Conservation (phyloP, 2,329 filamentous ascomycete species). For the Colletotrichum sp. region DNA sequence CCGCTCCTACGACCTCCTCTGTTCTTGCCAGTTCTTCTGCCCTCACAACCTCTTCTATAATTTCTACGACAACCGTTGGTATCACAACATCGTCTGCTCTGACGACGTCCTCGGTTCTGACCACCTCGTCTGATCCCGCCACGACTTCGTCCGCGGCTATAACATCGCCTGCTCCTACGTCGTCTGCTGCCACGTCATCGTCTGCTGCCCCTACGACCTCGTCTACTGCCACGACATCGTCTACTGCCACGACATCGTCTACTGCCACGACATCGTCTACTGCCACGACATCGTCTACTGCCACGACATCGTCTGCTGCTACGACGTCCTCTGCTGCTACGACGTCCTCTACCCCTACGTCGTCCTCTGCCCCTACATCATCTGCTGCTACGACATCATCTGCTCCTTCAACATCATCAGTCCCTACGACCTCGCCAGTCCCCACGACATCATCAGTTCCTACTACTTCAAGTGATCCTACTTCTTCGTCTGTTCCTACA, state of each 20-base stretch:
- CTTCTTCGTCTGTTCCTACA: not conserved
- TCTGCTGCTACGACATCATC: not conserved
- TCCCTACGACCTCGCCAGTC: not conserved
- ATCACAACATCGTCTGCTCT: not conserved
- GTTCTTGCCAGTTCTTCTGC: not conserved
- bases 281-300: too few relatives aligned
- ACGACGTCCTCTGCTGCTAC: too few relatives aligned
- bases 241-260: not conserved
- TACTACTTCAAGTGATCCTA: not conserved
- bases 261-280: too few relatives aligned
- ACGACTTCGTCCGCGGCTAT: not conserved
- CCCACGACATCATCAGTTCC: not conserved
- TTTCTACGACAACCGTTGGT: not conserved
- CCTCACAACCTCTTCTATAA: not conserved
- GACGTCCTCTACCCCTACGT: too few relatives aligned
- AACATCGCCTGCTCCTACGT: not conserved
- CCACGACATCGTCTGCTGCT: too few relatives aligned
- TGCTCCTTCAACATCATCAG: not conserved
- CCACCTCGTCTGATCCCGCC: not conserved
- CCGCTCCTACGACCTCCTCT: not conserved
- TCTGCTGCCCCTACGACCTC: too few relatives aligned
- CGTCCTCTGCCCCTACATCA: too few relatives aligned
- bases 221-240: rapidly evolving
- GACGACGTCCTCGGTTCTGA: not conserved
- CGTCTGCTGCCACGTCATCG: too few relatives aligned